These are phyloP conservation scores for Endotrypanum monterogeii DNA, from an alignment of 208 protist species.

Conservation along the genomic window DNA sequence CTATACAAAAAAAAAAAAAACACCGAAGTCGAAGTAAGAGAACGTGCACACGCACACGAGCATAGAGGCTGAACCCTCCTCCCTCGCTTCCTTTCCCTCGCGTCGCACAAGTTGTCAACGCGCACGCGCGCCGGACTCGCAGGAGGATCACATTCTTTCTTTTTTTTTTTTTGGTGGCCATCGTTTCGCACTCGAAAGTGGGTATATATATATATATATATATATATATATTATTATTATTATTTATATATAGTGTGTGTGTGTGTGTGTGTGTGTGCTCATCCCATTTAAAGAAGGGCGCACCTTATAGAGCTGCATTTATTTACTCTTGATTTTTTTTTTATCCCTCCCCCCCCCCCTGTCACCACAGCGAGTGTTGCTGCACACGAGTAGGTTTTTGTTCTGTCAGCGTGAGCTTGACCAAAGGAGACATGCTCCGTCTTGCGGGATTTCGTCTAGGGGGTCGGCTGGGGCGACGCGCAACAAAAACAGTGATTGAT, in stretches of 20 bases:
- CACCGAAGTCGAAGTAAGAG: neutral
- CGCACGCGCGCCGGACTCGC: too few species aligned
- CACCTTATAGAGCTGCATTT: slow-evolving; percentile 3
- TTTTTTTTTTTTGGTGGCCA: neutral
- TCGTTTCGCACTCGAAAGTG: neutral
- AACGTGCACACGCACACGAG: neutral
- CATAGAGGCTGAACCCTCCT: neutral
- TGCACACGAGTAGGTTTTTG: neutral
- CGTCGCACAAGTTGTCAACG: too few species aligned
- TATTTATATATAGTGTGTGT: too few species aligned
- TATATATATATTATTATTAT: neutral
- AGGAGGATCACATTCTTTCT: too few species aligned
- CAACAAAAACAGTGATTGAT: slow-evolving; percentile 7
- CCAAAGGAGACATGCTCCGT: slow-evolving; percentile 15
- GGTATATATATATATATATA: neutral
- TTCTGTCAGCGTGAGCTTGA: neutral
- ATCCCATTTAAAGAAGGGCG: neutral
- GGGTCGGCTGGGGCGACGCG: slow-evolving; percentile 13
- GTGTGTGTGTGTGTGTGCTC: neutral
- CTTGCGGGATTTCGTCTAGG: slow-evolving; percentile 23
- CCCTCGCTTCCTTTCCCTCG: neutral
- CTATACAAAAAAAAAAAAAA: neutral
- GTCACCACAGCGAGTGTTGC: neutral
- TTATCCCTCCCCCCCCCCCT: neutral
- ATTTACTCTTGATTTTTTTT: neutral